phyloP scores from a whole-genome alignment of 2,329 filamentous ascomycete genomes.

The Conoideocrella luteorostrata region DNA sequence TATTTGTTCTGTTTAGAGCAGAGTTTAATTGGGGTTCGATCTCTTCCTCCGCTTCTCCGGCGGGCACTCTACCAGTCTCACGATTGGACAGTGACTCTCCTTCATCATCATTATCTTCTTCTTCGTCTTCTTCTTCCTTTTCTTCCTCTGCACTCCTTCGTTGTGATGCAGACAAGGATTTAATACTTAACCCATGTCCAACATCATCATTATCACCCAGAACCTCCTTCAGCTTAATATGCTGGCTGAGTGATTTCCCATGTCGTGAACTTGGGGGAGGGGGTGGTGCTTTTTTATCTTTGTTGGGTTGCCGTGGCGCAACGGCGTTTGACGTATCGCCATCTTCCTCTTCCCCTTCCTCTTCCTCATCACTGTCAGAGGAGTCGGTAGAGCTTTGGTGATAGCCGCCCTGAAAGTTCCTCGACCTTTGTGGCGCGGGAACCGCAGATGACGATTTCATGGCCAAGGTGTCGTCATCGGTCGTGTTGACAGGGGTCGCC shows the following conservation, averaged over 20 bases:
- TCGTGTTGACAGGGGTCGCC: not conserved
- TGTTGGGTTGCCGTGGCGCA: slow-evolving; percentile 11
- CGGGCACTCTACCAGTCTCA: slow-evolving; percentile 43
- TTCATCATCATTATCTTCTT: too few species aligned
- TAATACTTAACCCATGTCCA: not conserved
- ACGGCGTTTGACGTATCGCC: not conserved
- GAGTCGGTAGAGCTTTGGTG: slow-evolving; percentile 1
- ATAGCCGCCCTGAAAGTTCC: not conserved
- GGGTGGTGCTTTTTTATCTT: slow-evolving; percentile 58
- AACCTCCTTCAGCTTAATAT: not conserved
- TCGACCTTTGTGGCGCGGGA: not conserved
- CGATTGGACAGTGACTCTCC: slow-evolving; percentile 47
- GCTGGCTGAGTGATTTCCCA: slow-evolving; percentile 61
- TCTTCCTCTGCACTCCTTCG: too few species aligned
- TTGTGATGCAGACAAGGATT: slow-evolving; percentile 41
- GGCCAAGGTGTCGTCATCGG: not conserved
- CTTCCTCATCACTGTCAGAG: slow-evolving; percentile 5
- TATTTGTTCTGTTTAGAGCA: slow-evolving; percentile 9
- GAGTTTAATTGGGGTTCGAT: not conserved
- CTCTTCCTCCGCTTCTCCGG: not conserved
- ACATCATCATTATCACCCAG: not conserved
- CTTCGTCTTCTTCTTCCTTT: too few species aligned
- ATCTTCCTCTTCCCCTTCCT: not conserved
- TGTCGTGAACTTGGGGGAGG: slow-evolving; percentile 69
- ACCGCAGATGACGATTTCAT: not conserved